Evolutionary conservation across 2,329 filamentous ascomycete species (phyloP).

Genomic region (Penicillium olsonii): DNA sequence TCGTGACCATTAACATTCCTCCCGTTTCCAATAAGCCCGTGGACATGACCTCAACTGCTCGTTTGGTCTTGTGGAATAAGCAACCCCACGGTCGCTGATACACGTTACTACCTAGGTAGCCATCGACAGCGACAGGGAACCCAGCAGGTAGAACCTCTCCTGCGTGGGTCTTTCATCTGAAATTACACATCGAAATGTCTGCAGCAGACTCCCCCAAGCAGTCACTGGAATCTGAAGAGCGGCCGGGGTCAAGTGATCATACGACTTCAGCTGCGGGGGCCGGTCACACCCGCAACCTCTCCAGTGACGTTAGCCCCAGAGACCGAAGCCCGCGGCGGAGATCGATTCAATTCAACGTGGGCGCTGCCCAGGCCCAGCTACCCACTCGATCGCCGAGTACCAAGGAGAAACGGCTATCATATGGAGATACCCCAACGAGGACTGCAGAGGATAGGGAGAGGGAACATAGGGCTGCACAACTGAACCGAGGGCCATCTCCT

Average conservation of each 20-base stretch:
- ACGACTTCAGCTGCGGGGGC: constrained; percentile 14
- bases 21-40: constrained; percentile 2
- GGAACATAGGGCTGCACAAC: constrained; percentile 24
- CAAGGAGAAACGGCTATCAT: constrained; percentile 28
- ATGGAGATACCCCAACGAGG: constrained; percentile 17
- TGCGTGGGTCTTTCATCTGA: constrained; percentile 1
- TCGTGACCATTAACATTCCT: constrained; percentile 5
- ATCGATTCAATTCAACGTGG: constrained; percentile 44
- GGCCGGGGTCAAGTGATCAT: constrained; percentile 12
- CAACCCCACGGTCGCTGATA: constrained; percentile 8
- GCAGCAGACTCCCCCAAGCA: constrained; percentile 18
- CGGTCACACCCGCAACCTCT: constrained; percentile 24
- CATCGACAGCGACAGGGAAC: neutral
- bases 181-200: constrained; percentile 17
- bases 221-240: constrained; percentile 22
- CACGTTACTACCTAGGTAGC: neutral
- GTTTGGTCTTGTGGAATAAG: constrained; percentile 12
- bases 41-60: constrained; percentile 8
- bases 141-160: constrained; percentile 1
- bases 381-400: constrained; percentile 29
- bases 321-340: constrained; percentile 32
- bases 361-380: constrained; percentile 29
- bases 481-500: constrained; percentile 38
- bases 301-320: constrained; percentile 22
- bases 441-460: constrained; percentile 24